Conservation (phyloP, 129 eudicot species). For the Logfia minima region DNA sequence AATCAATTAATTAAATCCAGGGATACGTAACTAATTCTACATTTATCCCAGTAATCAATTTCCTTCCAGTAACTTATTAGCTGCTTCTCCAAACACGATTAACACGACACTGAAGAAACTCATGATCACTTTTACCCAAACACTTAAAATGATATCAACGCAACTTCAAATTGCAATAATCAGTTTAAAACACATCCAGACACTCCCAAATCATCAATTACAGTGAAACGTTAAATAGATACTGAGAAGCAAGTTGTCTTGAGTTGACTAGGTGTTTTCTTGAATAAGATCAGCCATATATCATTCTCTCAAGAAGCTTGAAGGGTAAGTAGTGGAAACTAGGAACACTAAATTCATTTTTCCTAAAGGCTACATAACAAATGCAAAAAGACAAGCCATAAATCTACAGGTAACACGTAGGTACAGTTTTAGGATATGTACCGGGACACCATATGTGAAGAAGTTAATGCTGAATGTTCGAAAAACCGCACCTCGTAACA, state of each 20-base stretch:
- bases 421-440: conserved; percentile 16
- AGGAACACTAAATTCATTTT: conserved; percentile 3
- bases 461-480: conserved; percentile 56
- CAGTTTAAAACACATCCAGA: conserved; percentile 4
- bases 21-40: neutral
- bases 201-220: neutral
- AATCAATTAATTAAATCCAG: neutral
- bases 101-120: neutral
- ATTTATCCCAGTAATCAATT: conserved; percentile 7
- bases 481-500: conserved; percentile 45
- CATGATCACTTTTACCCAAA: neutral
- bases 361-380: neutral
- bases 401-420: neutral
- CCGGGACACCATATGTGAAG: conserved; percentile 64
- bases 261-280: neutral
- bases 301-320: neutral
- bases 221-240: neutral
- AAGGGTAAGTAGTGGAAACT: conserved; percentile 9
- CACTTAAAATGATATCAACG: neutral
- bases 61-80: conserved; percentile 2
- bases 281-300: neutral
- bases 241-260: neutral
- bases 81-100: neutral
- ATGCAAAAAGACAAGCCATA: neutral
- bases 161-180: neutral